A percentile compares a stretch with the other conserved stretches of the same genome.
phyloP scores from a whole-genome alignment of 2,329 filamentous ascomycete species.

The Aspergillus costaricaensis region DNA sequence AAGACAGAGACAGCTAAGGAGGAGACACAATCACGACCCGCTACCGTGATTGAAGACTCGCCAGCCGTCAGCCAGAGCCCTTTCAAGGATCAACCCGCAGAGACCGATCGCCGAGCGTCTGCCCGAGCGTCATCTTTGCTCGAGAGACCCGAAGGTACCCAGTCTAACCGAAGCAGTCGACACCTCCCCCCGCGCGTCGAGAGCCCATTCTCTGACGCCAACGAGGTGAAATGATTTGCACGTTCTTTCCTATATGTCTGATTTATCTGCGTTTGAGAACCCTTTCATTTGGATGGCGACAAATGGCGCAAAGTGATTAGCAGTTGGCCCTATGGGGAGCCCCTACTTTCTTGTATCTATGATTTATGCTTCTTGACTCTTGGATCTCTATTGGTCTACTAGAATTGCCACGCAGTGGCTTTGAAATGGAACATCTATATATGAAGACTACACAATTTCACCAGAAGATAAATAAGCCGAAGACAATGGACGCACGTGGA shows the following conservation, averaged over 20 bases:
- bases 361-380: slow-evolving; percentile 7
- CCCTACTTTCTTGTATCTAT: slow-evolving; percentile 8
- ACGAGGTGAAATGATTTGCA: slow-evolving; percentile 42
- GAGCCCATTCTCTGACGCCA: slow-evolving; percentile 49
- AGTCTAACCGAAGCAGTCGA: slow-evolving; percentile 35
- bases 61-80: slow-evolving; percentile 29
- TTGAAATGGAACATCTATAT: neutral
- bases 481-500: no score
- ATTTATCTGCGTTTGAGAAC: slow-evolving; percentile 6
- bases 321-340: neutral
- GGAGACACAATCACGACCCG: slow-evolving; percentile 21
- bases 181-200: slow-evolving; percentile 33
- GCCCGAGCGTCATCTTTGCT: slow-evolving; percentile 23
- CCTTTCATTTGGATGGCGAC: slow-evolving; percentile 3
- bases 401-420: no score
- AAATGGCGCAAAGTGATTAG: slow-evolving; percentile 14
- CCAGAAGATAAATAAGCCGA: no score
- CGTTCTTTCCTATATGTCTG: slow-evolving; percentile 11
- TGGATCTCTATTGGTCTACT: neutral
- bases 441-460: no score
- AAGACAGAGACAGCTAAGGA: slow-evolving; percentile 25
- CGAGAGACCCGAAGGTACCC: slow-evolving; percentile 22
- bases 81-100: slow-evolving; percentile 31
- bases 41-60: slow-evolving; percentile 34
- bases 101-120: slow-evolving; percentile 26